Base-by-base conservation (phyloP, 208 protist genomes). In the Chromosphaera perkinsii region DNA sequence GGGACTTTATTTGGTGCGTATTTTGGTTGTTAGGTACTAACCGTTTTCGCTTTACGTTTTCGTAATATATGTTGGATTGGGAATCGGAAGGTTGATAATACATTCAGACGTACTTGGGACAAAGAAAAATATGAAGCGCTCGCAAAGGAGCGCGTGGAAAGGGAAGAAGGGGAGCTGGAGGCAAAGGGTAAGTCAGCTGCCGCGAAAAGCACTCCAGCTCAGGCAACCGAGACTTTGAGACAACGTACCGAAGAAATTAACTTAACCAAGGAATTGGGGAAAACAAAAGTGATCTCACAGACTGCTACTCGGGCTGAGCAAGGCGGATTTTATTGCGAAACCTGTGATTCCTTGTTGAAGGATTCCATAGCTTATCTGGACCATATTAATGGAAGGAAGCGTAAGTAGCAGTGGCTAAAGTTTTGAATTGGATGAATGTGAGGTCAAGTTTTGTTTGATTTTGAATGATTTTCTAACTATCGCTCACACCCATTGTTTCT, bases 261-360 rank as follows among this genome's bases (percentile, higher is more conserved):
- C 57, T 51, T 63, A 26, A 39, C 43, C 12, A 51, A 32, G 20
- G 49, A 63, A 20, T n/a, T 63, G 57, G 57, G 57, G 0, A 63
- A 63, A 39, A 35, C 31, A 17, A 32, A 63, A 35, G 57, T 63
- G 5, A 36, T 63, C 39, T 45, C 39, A 52, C 24, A 63, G 57
- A 39, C 43, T 51, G 49, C 57, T 20, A 39, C 57, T 31, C 26
- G 20, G 5, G 4, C 57, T 10, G 37, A 63, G 32, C 49, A 26
- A 9, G 52, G 66, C 20, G 68, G 68, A 9, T 73, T 66, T 58
- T 73, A 73, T 37, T 73, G 68, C 68, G 35, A 73, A 24, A 48
- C 59, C 3, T 73, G 68, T 36, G 58, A 73, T 35, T 65, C 42
- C 26, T 33, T 47, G 12, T 14, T 73, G 20, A 65, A 66, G 57